phyloP scores from a whole-genome alignment of 78 protist genomes.

The Goniomonas avonlea region DNA sequence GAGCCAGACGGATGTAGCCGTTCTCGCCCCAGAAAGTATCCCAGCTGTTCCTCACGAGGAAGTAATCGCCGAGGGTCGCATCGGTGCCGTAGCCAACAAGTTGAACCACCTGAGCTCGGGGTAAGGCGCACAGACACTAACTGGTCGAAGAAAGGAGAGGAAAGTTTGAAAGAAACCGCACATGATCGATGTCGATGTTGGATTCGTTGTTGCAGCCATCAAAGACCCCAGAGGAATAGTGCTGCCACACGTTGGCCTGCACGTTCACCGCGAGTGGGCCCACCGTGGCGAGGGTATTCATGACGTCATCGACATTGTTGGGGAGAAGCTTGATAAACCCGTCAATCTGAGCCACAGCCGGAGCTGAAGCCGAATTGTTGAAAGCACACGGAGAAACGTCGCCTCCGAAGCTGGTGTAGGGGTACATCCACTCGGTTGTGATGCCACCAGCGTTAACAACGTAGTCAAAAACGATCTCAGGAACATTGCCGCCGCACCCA shows the following conservation, averaged over 20 bases:
- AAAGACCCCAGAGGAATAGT: conserved; percentile 28
- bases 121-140: no score
- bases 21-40: conserved; percentile 24
- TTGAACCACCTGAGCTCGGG: no score
- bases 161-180: no score
- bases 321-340: conserved; percentile 27
- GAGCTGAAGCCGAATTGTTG: neutral
- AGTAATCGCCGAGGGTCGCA: conserved; percentile 2
- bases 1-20: conserved; percentile 34
- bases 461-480: conserved; percentile 24
- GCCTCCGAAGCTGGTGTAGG: conserved; percentile 18
- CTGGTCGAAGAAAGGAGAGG: no score
- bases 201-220: conserved; percentile 30
- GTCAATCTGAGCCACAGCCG: neutral
- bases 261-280: conserved; percentile 39
- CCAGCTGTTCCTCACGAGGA: conserved; percentile 44
- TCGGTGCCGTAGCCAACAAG: conserved; percentile 26
- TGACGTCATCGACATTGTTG: conserved; percentile 23
- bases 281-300: conserved; percentile 24
- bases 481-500: conserved; percentile 33
- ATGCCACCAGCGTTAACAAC: conserved; percentile 5
- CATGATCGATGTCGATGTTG: conserved; percentile 25
- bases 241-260: conserved; percentile 26
- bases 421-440: conserved; percentile 28
- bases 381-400: neutral